Evolutionary conservation across 345 rosid genomes (phyloP), one percentile per base, ranked within the genome.

Genomic region (Rhodamnia argentea): DNA sequence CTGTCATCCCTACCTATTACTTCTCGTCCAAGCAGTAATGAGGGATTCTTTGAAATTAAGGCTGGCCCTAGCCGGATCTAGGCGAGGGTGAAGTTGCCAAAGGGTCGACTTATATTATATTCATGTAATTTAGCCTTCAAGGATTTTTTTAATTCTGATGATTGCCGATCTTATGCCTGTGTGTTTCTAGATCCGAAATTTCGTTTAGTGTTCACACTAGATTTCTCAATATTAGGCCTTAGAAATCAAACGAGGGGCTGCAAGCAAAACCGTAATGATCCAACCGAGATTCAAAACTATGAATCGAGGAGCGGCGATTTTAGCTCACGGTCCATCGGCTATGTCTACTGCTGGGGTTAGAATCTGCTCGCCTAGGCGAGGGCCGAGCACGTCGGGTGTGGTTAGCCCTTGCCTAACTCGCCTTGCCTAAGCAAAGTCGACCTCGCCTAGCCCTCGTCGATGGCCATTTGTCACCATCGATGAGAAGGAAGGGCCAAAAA

Each of bases 281-380:
- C 76, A 32, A 32, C 44, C 16, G 23, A 32, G 76, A 64, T 64
- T 64, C 76, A 64, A 40, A 64, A 20, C 76, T 32, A 64, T 64
- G 76, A 64, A 64, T 64, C 44, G 32, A 64, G 76, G 44, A 64
- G 76, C 44, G 32, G 44, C 24, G 3, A 16, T 64, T 64, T 15
- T 64, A 4, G 23, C 76, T 64, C 76, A 64, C 7, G 0, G 13
- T 88, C 89, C 91, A 56, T 90, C 90, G n/a, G 83, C 89, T 15
- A 56, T 88, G 83, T 86, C 88, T n/a, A 83, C 87, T 52, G 64
- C 85, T 57, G 51, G 29, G 26, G 57, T 87, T 54, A 86, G 62
- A 86, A n/a, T 85, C 83, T 0, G 11, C 5, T 42, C 44, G 44
- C 44, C 44, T 5, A 42, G 5, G 44, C 44, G 44, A 42, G 44